These are phyloP conservation scores for Ceratocystis variospora DNA, from an alignment of 2,329 filamentous ascomycete species.

Conservation along the genomic window DNA sequence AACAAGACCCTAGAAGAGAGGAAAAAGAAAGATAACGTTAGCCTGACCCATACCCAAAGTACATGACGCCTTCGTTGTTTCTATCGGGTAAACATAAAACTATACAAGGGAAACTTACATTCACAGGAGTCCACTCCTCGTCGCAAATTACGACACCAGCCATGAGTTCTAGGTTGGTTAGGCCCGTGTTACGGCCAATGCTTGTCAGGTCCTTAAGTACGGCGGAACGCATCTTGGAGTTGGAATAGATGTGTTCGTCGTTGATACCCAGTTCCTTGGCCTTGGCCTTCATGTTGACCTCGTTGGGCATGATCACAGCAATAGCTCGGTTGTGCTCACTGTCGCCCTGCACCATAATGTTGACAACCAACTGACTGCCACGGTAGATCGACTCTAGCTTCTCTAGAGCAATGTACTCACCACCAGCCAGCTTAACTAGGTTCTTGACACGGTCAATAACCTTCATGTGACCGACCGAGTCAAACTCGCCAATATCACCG, in stretches of 20 bases:
- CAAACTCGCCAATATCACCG: slow-evolving; percentile 86
- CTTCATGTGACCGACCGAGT: slow-evolving; percentile 61
- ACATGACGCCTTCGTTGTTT: not conserved
- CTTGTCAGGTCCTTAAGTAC: slow-evolving; percentile 55
- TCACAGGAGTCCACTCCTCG: slow-evolving; percentile 78
- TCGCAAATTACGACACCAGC: slow-evolving; percentile 64
- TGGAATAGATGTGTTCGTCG: slow-evolving; percentile 52
- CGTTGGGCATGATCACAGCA: slow-evolving; percentile 61
- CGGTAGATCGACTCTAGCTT: slow-evolving; percentile 90
- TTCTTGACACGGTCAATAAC: slow-evolving; percentile 98
- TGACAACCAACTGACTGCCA: slow-evolving; percentile 60
- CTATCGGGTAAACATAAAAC: not conserved
- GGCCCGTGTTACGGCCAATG: slow-evolving; percentile 50
- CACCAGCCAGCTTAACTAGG: slow-evolving; percentile 85
- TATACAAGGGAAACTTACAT: slow-evolving; percentile 42
- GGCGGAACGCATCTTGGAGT: slow-evolving; percentile 47
- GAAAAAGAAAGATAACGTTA: slow-evolving; percentile 20
- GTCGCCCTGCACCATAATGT: slow-evolving; percentile 79
- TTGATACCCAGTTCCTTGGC: slow-evolving; percentile 49
- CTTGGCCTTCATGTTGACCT: slow-evolving; percentile 47
- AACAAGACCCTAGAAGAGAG: slow-evolving; percentile 36
- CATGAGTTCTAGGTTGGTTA: slow-evolving; percentile 60
- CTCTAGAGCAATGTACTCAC: slow-evolving; percentile 94
- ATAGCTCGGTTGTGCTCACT: slow-evolving; percentile 62
- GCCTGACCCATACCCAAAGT: not conserved